Conservation (phyloP, 176 grass and related monocot species). For the Aegilops bicornis region DNA sequence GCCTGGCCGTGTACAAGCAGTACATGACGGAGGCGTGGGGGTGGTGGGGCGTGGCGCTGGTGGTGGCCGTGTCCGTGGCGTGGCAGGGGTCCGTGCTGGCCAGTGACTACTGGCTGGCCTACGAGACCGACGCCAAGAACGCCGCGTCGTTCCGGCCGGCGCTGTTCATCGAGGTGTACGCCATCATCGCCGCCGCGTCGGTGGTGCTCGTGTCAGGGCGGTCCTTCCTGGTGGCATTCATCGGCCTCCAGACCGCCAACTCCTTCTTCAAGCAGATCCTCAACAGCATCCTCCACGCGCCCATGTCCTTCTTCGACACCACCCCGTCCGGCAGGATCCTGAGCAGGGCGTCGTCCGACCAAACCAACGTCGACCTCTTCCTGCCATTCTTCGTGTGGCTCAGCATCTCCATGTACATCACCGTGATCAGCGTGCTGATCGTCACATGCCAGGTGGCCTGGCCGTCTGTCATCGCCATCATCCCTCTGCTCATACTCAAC, state of each 20-base stretch:
- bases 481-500: conserved; percentile 79
- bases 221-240: conserved; percentile 58
- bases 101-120: conserved; percentile 92
- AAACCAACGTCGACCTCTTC: conserved; percentile 92
- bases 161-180: conserved; percentile 76
- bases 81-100: conserved; percentile 77
- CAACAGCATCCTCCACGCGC: conserved; percentile 85
- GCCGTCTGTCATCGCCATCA: conserved; percentile 67
- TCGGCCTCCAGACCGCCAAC: conserved; percentile 78
- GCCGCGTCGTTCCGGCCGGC: conserved; percentile 43
- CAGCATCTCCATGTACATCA: conserved; percentile 80
- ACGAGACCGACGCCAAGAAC: conserved; percentile 59
- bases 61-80: conserved; percentile 39
- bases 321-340: conserved; percentile 96
- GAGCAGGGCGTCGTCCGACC: conserved; percentile 92
- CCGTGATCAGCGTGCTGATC: conserved; percentile 61
- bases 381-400: conserved; percentile 85
- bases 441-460: conserved; percentile 89
- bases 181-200: conserved; percentile 41
- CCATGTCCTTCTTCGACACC: conserved; percentile 98
- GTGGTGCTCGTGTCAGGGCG: conserved; percentile 52
- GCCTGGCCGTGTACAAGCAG: conserved; percentile 63
- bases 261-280: conserved; percentile 86
- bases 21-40: conserved; percentile 93
- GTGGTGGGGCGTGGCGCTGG: conserved; percentile 60